Base-by-base conservation (phyloP, 345 rosid genomes). In the Zanthoxylum bungeanum region DNA sequence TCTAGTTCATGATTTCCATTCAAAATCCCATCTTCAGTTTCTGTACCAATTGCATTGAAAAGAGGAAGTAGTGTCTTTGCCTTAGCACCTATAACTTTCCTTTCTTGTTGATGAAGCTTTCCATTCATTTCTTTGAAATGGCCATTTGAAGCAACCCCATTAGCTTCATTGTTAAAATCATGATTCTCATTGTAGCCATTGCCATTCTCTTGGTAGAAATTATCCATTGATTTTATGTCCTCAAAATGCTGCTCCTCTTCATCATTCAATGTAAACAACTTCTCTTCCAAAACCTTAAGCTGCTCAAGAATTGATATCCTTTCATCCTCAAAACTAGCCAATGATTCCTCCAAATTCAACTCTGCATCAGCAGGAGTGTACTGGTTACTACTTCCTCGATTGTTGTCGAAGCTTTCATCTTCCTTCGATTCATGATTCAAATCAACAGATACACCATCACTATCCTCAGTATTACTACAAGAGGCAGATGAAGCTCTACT, bases 41-140 rank as follows among this genome's bases (percentile, higher is more conserved):
- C 93, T 53, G 77, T 85, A 58, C 79, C 87, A 0, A 77, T 81
- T 2, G 94, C 97, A 68, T 96, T 89, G 30, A 96, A 89, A 59
- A 92, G 83, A 1, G 99, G 97, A 68, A 95, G 99, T 62, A 95
- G 88, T 70, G 88, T 91, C 84, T 95, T 95, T 25, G 97, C 90
- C 72, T 80, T 95, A 27, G 86, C 67, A 4, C 73, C 85, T 19
- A 75, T 73, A 42, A 31, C 64, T 73, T 71, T 80, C 57, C 73
- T 78, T 56, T 73, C 80, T 7, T 49, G 68, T 37, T 78, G 42
- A 22, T 64, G 75, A 62, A 78, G 84, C 42, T 79, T 83, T 30
- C 92, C 91, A 53, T 93, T 91, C 75, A 81, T 79, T 73, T 81
- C 91, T 33, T 85, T 86, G 51, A 52, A 56, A 69, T 87, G 85